These are phyloP conservation scores for Aspergillus sp. DNA, from an alignment of 2,329 filamentous ascomycete species.

Conservation along the genomic window DNA sequence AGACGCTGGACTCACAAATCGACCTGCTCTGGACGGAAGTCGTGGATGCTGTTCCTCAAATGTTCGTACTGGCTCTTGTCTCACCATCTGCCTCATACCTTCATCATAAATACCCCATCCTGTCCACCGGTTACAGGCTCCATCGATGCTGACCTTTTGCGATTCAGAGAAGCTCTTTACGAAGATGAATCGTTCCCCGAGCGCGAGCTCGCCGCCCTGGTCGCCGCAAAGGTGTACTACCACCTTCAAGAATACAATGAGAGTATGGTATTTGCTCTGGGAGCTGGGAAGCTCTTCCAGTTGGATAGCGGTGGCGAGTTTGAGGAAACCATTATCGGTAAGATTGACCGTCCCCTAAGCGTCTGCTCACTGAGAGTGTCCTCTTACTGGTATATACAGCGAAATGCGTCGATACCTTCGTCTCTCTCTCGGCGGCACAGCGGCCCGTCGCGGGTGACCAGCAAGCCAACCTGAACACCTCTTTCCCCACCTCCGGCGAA, in stretches of 20 bases:
- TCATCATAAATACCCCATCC: not conserved
- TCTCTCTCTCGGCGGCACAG: conserved; percentile 70
- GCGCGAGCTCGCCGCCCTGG: conserved; percentile 88
- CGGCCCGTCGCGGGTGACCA: conserved; percentile 53
- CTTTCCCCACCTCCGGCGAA: conserved; percentile 68
- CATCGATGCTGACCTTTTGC: conserved; percentile 17
- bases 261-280: conserved; percentile 97
- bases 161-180: conserved; percentile 83
- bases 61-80: conserved; percentile 62
- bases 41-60: conserved; percentile 85
- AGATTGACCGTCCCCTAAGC: conserved; percentile 25
- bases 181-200: conserved; percentile 95
- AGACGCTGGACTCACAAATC: conserved; percentile 94
- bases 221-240: conserved; percentile 97
- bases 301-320: conserved; percentile 90
- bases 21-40: conserved; percentile 98
- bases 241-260: conserved; percentile 98
- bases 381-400: conserved; percentile 47
- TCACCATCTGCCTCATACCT: not conserved
- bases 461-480: conserved; percentile 73
- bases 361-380: not conserved
- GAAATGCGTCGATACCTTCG: conserved; percentile 97
- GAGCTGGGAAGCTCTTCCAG: conserved; percentile 92
- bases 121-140: not conserved
- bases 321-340: conserved; percentile 95